Conservation (phyloP, 2,329 filamentous ascomycete genomes). For the Gyromitra esculenta region DNA sequence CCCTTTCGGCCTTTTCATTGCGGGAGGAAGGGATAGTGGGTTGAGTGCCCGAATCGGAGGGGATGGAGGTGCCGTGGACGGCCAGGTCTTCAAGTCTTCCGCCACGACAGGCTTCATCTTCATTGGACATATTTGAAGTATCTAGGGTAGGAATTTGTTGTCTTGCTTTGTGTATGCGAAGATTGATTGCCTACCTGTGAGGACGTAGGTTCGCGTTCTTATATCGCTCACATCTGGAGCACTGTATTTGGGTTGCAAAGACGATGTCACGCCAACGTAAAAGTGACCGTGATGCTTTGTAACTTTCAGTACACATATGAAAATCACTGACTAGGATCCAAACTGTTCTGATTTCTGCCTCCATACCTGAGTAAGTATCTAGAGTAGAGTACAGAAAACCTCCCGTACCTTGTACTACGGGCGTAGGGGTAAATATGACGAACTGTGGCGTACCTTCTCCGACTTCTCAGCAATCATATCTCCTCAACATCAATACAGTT, state of each 20-base stretch:
- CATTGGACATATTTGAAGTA: background rate
- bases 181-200: background rate
- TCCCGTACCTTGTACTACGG: too few species aligned
- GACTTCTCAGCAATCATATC: too few species aligned
- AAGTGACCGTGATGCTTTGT: background rate
- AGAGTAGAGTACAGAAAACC: too few species aligned
- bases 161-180: background rate
- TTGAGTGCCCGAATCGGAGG: constrained; percentile 29
- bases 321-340: too few species aligned
- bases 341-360: too few species aligned
- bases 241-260: background rate
- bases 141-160: background rate
- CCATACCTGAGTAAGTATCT: too few species aligned
- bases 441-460: too few species aligned
- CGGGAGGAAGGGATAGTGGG: background rate
- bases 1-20: constrained; percentile 1
- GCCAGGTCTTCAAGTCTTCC: constrained; percentile 96
- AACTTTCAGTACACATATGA: too few species aligned
- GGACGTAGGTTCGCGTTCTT: background rate
- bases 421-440: too few species aligned
- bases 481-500: too few species aligned
- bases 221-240: background rate
- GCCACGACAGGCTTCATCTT: constrained; percentile 62
- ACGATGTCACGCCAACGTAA: constrained; percentile 21
- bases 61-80: constrained; percentile 76